phyloP scores from a whole-genome alignment of 192 early-diverging fungal genomes.

The Pilobolus umbonatus region DNA sequence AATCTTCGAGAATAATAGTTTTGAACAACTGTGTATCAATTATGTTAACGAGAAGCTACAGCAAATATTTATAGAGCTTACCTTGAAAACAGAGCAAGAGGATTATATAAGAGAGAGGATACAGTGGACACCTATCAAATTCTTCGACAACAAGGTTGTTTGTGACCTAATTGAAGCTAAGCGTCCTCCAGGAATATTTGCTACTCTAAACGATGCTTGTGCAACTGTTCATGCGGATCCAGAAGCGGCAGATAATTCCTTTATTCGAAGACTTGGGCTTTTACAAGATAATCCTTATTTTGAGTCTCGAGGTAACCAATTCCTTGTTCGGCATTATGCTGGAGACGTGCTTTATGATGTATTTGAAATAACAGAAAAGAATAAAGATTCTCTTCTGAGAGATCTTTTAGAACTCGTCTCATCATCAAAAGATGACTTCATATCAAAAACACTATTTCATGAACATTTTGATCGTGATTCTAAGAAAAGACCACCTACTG shows the following conservation, averaged over 20 bases:
- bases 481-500: slow-evolving; percentile 92
- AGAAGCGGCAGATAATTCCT: slow-evolving; percentile 68
- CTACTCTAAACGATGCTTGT: slow-evolving; percentile 83
- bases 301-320: slow-evolving; percentile 62
- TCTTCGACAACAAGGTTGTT: slow-evolving; percentile 98
- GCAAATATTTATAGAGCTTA: slow-evolving; percentile 96
- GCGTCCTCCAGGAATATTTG: slow-evolving; percentile 91
- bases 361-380: slow-evolving; percentile 97
- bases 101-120: slow-evolving; percentile 96
- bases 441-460: slow-evolving; percentile 73
- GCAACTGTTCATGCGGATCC: slow-evolving; percentile 93
- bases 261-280: slow-evolving; percentile 61
- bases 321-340: slow-evolving; percentile 92
- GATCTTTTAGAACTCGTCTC: slow-evolving; percentile 82
- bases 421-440: slow-evolving; percentile 67
- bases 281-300: slow-evolving; percentile 72
- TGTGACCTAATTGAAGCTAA: slow-evolving; percentile 97
- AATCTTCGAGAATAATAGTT: slow-evolving; percentile 99
- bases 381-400: slow-evolving; percentile 95
- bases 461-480: slow-evolving; percentile 78
- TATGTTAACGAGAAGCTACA: slow-evolving; percentile 98
- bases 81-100: slow-evolving; percentile 98
- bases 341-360: slow-evolving; percentile 90
- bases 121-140: slow-evolving; percentile 98
- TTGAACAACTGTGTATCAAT: slow-evolving; percentile 99